Base-by-base conservation (phyloP, 2,329 filamentous ascomycete genomes). In the Penicillium verrucosum region DNA sequence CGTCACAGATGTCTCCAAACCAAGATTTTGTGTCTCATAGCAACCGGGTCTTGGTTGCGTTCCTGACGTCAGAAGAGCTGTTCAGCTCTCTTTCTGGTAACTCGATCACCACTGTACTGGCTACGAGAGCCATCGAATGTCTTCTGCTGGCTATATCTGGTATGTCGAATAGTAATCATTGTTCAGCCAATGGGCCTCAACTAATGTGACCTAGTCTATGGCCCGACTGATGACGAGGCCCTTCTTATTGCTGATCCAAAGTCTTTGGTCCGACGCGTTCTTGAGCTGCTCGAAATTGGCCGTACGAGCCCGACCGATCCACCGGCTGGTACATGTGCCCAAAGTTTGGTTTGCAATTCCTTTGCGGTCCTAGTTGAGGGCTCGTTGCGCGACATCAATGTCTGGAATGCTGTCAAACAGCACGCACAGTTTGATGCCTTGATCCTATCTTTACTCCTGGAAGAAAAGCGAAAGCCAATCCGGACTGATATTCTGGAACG, bases 1-100 rank as follows among this genome's bases (percentile, higher is more conserved):
- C 14, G 9, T 32, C 29, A 6, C 11, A 73, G 66, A 58, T 68
- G 14, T 66, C 68, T 7, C 69, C 72, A 16, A 69, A 74, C 37
- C 66, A 70, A 51, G 60, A 60, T n/a, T 75, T 78, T 48, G 67
- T 77, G 12, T 66, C 64, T 42, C 78, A 77, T 54, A 76, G 73
- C 57, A 73, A 87, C 55, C 76, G 74, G 7, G 75, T 88, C 29
- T 73, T 89, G 23, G 80, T 87, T 32, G 75, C 81, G 18, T 85
- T 86, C 7, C 80, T 90, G 48, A 84, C 82, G 12, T 81, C 87
- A 56, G 74, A 80, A 25, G 76, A 81, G 21, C 75, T 88, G 58
- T 73, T 82, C 14, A 76, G 78, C 9, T 72, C 70, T 40, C 77
- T 79, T 55, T 68, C 72, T 10, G 77, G 73, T 46, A 75, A 75